A percentile compares a stretch with the other conserved stretches of the same genome.
Conservation (phyloP, 352 stramenopile species). For the Pythium periplocum region DNA sequence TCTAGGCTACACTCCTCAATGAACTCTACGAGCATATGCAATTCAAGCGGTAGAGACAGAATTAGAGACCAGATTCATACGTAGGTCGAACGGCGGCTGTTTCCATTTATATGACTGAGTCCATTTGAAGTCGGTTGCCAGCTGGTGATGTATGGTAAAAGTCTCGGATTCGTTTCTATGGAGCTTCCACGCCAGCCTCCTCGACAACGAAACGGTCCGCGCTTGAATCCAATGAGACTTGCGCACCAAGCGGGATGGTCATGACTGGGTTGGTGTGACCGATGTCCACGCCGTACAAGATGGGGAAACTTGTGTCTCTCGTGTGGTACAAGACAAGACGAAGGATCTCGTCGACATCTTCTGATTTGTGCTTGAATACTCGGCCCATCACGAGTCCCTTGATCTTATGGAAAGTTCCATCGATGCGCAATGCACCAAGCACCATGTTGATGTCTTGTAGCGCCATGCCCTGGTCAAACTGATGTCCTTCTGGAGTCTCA, state of each 20-base stretch:
- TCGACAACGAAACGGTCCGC: slow-evolving; percentile 27
- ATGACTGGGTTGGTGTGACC: slow-evolving; percentile 56
- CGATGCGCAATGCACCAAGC: slow-evolving; percentile 35
- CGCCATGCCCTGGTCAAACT: slow-evolving; percentile 47
- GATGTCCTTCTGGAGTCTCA: slow-evolving; percentile 40
- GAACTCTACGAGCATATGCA: neutral
- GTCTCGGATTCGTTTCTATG: neutral
- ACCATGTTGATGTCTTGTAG: slow-evolving; percentile 40
- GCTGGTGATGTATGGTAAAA: slow-evolving; percentile 2
- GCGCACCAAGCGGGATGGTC: slow-evolving; percentile 42
- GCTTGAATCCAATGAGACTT: slow-evolving; percentile 31
- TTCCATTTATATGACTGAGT: slow-evolving; percentile 1
- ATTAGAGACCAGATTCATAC: neutral
- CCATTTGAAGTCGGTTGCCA: slow-evolving; percentile 1
- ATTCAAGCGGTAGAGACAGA: neutral
- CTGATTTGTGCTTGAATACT: slow-evolving; percentile 32
- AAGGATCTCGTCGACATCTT: slow-evolving; percentile 37
- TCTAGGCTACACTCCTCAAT: neutral
- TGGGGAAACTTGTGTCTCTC: slow-evolving; percentile 35
- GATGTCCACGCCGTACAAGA: slow-evolving; percentile 52
- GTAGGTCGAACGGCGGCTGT: neutral
- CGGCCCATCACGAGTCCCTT: slow-evolving; percentile 45
- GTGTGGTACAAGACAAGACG: slow-evolving; percentile 51
- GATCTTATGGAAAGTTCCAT: slow-evolving; percentile 48
- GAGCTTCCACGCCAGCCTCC: slow-evolving; percentile 17